Percentiles rank a stretch among this genome's conserved stretches.
Conservation (phyloP, 768 basidiomycete genomes). For the Pleurotus giganteus region DNA sequence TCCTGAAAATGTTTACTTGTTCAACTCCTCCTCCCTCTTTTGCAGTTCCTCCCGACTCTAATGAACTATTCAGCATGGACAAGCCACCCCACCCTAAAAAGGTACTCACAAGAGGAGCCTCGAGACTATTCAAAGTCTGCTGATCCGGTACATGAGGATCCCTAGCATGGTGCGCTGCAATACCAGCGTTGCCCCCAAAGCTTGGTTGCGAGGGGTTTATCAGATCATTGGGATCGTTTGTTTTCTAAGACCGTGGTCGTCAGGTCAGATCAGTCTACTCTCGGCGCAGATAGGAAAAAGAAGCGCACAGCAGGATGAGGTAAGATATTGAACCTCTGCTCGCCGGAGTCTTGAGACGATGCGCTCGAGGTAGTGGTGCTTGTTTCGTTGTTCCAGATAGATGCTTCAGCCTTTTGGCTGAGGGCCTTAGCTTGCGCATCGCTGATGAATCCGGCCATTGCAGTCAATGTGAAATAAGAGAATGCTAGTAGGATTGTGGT, state of each 20-base stretch:
- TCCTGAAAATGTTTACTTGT: constrained; percentile 19
- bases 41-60: constrained; percentile 53
- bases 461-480: not conserved
- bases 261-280: no score
- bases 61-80: not conserved
- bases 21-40: constrained; percentile 45
- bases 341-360: constrained; percentile 17
- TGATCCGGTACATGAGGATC: constrained; percentile 50
- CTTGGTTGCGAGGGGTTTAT: constrained; percentile 32
- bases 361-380: constrained; percentile 12
- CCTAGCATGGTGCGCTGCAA: constrained; percentile 45
- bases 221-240: constrained; percentile 59
- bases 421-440: constrained; percentile 3
- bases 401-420: constrained; percentile 3
- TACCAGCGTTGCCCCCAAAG: constrained; percentile 35
- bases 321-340: constrained; percentile 48
- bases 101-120: constrained; percentile 43
- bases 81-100: not conserved
- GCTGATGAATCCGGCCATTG: constrained; percentile 2
- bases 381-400: constrained; percentile 13
- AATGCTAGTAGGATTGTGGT: not conserved
- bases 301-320: constrained; percentile 62
- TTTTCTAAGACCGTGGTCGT: no score
- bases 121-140: constrained; percentile 42
- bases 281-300: no score